These are phyloP conservation scores for Boletus smithii DNA, from an alignment of 1,284 basidiomycete genomes.

Conservation along the genomic window DNA sequence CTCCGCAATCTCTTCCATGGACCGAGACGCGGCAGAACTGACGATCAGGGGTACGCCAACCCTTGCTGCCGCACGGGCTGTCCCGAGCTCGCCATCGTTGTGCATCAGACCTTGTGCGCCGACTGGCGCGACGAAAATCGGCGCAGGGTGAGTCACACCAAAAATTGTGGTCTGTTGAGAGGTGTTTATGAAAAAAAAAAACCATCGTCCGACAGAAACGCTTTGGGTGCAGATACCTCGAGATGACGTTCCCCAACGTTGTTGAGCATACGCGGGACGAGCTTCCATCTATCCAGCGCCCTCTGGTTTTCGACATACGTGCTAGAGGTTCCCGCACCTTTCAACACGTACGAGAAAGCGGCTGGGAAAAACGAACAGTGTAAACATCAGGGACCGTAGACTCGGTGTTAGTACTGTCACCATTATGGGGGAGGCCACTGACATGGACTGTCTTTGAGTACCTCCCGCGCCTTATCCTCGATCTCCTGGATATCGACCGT, in stretches of 20 bases:
- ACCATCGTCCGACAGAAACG: background rate
- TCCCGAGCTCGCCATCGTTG: constrained; percentile 63
- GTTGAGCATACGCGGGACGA: constrained; percentile 77
- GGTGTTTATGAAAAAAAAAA: background rate
- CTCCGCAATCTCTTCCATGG: constrained; percentile 70
- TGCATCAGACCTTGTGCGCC: constrained; percentile 73
- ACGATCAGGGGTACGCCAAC: constrained; percentile 68
- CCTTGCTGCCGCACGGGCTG: constrained; percentile 61
- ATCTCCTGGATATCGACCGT: constrained; percentile 42
- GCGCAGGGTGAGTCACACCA: constrained; percentile 61
- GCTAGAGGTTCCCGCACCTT: constrained; percentile 56
- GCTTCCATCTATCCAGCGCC: constrained; percentile 58
- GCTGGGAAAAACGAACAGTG: constrained; percentile 35
- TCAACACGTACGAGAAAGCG: constrained; percentile 60
- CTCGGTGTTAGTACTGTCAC: background rate
- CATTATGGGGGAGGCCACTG: constrained; percentile 1
- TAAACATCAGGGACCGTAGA: background rate
- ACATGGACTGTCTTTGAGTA: constrained; percentile 40
- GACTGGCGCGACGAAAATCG: constrained; percentile 70
- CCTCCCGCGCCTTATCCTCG: constrained; percentile 44
- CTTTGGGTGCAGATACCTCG: constrained; percentile 41
- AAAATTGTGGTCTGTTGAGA: constrained; percentile 61
- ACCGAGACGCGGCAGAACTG: constrained; percentile 66
- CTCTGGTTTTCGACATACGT: constrained; percentile 57
- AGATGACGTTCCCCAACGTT: constrained; percentile 61